phyloP scores from a whole-genome alignment of 2,329 filamentous ascomycete genomes.

The Pseudogymnoascus sp. region DNA sequence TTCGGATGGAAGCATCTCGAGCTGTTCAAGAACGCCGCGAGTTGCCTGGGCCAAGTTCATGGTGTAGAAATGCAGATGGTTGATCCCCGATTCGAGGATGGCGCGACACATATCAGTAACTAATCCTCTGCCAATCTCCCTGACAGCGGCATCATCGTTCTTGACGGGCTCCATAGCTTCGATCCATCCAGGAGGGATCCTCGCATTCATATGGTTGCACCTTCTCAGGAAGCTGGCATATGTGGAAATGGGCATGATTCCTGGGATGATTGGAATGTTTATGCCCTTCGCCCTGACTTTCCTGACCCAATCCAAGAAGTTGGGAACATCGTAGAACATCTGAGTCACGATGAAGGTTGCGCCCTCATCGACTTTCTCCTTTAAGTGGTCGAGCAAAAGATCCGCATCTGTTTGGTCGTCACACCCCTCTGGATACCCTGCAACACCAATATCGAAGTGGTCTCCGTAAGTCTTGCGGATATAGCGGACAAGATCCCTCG shows the following conservation, averaged over 20 bases:
- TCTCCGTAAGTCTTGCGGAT: slow-evolving; percentile 72
- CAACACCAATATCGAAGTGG: slow-evolving; percentile 96
- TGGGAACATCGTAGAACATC: slow-evolving; percentile 98
- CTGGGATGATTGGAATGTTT: slow-evolving; percentile 71
- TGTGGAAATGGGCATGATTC: slow-evolving; percentile 91
- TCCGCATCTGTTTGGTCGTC: slow-evolving; percentile 90
- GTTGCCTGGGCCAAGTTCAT: slow-evolving; percentile 98
- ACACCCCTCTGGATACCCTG: slow-evolving; percentile 90
- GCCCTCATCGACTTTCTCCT: slow-evolving; percentile 93
- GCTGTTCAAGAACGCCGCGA: slow-evolving; percentile 85
- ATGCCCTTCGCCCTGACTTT: slow-evolving; percentile 83
- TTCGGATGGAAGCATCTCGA: slow-evolving; percentile 70
- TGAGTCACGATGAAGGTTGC: slow-evolving; percentile 93
- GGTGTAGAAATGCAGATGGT: slow-evolving; percentile 95
- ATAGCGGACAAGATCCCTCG: slow-evolving; percentile 73
- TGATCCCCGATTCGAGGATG: slow-evolving; percentile 69
- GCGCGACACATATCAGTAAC: slow-evolving; percentile 86
- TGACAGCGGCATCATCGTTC: slow-evolving; percentile 89
- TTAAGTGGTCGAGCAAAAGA: slow-evolving; percentile 78
- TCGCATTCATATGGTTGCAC: slow-evolving; percentile 84
- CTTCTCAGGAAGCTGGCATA: slow-evolving; percentile 87
- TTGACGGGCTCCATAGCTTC: slow-evolving; percentile 82
- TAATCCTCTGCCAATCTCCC: slow-evolving; percentile 79
- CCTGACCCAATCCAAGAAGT: slow-evolving; percentile 83
- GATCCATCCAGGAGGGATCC: slow-evolving; percentile 73